phyloP scores from a whole-genome alignment of 2,329 filamentous ascomycete species.

The Pseudovirgaria hyperparasitica region DNA sequence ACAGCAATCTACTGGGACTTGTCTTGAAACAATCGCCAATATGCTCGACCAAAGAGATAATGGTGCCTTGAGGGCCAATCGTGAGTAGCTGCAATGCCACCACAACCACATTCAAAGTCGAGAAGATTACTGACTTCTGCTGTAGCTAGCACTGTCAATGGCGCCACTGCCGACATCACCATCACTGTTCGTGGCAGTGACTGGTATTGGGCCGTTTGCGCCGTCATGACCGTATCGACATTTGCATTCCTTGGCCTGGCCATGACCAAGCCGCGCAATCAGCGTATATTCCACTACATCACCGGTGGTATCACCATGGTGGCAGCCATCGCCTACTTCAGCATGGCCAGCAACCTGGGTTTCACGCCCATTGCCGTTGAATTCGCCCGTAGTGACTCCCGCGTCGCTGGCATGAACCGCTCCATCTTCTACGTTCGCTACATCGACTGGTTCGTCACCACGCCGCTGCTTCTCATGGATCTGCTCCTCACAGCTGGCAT shows the following conservation, averaged over 20 bases:
- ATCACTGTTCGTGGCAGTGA: slow-evolving; percentile 49
- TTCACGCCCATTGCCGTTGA: slow-evolving; percentile 51
- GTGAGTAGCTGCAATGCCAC: no score
- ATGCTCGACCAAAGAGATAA: no score
- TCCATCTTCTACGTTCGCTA: slow-evolving; percentile 57
- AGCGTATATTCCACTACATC: slow-evolving; percentile 53
- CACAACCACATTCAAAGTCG: no score
- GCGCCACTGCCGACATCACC: slow-evolving; percentile 36
- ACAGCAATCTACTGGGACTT: no score
- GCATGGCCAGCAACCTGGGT: slow-evolving; percentile 54
- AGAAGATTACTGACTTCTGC: neutral
- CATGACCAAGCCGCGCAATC: slow-evolving; percentile 39
- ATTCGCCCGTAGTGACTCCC: slow-evolving; percentile 34
- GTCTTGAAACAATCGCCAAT: no score
- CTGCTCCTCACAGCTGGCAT: slow-evolving; percentile 51
- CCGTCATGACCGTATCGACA: slow-evolving; percentile 44
- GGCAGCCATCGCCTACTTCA: slow-evolving; percentile 51
- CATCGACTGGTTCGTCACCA: slow-evolving; percentile 53
- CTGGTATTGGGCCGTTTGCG: slow-evolving; percentile 50
- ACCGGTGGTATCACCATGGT: slow-evolving; percentile 45
- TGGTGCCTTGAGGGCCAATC: no score
- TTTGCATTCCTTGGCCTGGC: slow-evolving; percentile 41
- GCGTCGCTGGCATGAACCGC: slow-evolving; percentile 39
- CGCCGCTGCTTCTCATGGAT: slow-evolving; percentile 49
- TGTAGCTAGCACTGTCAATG: slow-evolving; percentile 32